phyloP scores from a whole-genome alignment of 768 basidiomycete genomes.

The Panus rudis region DNA sequence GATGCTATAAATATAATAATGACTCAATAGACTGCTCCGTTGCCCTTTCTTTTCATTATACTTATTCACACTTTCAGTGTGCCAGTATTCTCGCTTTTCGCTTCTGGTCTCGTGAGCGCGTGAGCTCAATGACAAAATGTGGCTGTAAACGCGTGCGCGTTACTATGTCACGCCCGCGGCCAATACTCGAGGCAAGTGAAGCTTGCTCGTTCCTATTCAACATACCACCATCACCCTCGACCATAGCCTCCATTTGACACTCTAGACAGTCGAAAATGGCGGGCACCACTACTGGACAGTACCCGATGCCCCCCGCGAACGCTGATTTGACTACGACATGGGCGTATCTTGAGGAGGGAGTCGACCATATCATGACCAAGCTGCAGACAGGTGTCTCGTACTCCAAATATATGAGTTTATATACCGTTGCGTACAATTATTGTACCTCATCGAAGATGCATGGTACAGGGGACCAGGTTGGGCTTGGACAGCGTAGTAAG shows the following conservation, averaged over 20 bases:
- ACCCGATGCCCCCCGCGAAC: conserved; percentile 52
- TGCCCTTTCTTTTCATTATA: neutral
- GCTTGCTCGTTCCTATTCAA: conserved; percentile 9
- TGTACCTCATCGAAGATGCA: conserved; percentile 86
- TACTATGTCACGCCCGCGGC: conserved; percentile 4
- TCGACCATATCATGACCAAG: conserved; percentile 91
- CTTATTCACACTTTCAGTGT: conserved; percentile 1
- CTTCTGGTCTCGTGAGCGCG: neutral
- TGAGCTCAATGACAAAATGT: neutral
- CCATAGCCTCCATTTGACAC: neutral
- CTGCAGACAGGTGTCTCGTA: conserved; percentile 84
- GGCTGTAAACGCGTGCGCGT: neutral
- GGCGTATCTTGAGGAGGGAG: conserved; percentile 80
- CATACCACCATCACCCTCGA: conserved; percentile 11
- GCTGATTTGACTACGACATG: conserved; percentile 80
- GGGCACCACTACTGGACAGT: conserved; percentile 15
- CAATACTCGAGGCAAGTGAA: neutral
- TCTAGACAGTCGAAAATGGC: conserved; percentile 11
- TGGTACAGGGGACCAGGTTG: conserved; percentile 33
- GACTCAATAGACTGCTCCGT: neutral
- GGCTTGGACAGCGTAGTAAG: conserved; percentile 51
- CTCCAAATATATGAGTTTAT: conserved; percentile 80
- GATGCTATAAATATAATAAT: too few relatives aligned
- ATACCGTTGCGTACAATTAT: conserved; percentile 97
- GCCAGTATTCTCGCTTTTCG: too few relatives aligned